Conservation (phyloP, 306 rosid species). For the Sphenostylis stenocarpa region DNA sequence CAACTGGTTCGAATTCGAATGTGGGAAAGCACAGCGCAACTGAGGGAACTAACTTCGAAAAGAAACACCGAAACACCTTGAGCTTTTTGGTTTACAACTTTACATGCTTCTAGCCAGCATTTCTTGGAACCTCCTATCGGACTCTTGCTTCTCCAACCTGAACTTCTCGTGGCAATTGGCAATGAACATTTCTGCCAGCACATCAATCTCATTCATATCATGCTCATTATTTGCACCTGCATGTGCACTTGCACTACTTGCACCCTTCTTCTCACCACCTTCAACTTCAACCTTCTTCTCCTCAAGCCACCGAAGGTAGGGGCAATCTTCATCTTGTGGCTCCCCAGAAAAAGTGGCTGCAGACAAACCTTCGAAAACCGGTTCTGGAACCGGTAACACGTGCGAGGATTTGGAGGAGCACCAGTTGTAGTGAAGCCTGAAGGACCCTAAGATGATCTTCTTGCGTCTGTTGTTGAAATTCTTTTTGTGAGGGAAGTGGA, state of each 20-base stretch:
- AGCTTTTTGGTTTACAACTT: neutral
- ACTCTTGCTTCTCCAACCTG: constrained; percentile 88
- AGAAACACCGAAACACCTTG: neutral
- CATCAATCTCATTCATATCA: constrained; percentile 70
- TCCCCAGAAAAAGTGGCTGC: neutral
- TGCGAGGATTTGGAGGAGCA: constrained; percentile 79
- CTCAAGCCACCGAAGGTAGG: constrained; percentile 78
- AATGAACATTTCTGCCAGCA: constrained; percentile 83
- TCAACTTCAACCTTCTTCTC: constrained; percentile 49
- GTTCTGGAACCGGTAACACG: constrained; percentile 68
- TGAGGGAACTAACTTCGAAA: neutral
- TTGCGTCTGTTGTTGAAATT: constrained; percentile 36
- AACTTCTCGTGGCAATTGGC: constrained; percentile 88
- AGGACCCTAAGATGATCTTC: constrained; percentile 76
- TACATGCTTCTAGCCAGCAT: constrained; percentile 78
- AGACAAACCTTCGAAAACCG: constrained; percentile 44
- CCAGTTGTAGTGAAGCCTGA: constrained; percentile 91
- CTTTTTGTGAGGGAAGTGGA: constrained; percentile 35
- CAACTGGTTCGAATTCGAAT: constrained; percentile 20
- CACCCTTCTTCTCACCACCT: neutral
- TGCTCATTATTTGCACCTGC: neutral
- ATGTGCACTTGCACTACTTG: no score
- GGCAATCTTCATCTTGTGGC: constrained; percentile 30
- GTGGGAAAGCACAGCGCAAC: constrained; percentile 26
- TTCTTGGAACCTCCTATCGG: constrained; percentile 80